Evolutionary conservation across 2,329 filamentous ascomycete genomes (phyloP).

Genomic region (Phialophora verrucosa): DNA sequence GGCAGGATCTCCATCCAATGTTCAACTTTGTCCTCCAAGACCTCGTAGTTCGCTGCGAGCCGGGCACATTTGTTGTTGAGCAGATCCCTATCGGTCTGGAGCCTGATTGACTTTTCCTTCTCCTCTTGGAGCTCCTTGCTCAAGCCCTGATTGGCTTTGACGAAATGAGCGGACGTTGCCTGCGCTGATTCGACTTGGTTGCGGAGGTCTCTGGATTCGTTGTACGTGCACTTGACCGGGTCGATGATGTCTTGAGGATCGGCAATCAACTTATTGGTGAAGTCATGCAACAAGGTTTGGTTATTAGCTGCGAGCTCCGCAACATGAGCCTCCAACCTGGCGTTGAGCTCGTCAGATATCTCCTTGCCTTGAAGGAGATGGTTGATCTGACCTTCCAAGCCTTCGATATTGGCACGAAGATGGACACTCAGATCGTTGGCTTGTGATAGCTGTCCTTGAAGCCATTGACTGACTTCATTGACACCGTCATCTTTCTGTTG

Average conservation of each 20-base stretch:
- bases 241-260: conserved; percentile 15
- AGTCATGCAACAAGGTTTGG: conserved; percentile 1
- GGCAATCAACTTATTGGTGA: conserved; percentile 10
- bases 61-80: conserved; percentile 8
- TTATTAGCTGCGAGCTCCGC: conserved; percentile 4
- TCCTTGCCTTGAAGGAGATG: conserved; percentile 12
- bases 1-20: conserved; percentile 18
- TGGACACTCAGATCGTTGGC: conserved; percentile 12
- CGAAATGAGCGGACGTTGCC: conserved; percentile 1
- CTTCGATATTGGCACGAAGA: background rate
- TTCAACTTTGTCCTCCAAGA: conserved; percentile 8
- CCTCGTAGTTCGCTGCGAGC: conserved; percentile 12
- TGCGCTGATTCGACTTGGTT: background rate
- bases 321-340: background rate
- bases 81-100: conserved; percentile 6
- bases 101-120: background rate
- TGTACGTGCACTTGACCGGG: conserved; percentile 13
- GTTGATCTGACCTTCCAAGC: conserved; percentile 9
- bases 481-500: background rate
- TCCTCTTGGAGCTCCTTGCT: background rate
- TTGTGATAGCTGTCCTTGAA: background rate
- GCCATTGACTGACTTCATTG: background rate
- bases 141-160: conserved; percentile 10
- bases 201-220: conserved; percentile 19
- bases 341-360: background rate